A percentile compares a stretch with the other conserved stretches of the same genome.
Conservation (phyloP, 2,329 filamentous ascomycete species). For the Hypoxylon sp. region DNA sequence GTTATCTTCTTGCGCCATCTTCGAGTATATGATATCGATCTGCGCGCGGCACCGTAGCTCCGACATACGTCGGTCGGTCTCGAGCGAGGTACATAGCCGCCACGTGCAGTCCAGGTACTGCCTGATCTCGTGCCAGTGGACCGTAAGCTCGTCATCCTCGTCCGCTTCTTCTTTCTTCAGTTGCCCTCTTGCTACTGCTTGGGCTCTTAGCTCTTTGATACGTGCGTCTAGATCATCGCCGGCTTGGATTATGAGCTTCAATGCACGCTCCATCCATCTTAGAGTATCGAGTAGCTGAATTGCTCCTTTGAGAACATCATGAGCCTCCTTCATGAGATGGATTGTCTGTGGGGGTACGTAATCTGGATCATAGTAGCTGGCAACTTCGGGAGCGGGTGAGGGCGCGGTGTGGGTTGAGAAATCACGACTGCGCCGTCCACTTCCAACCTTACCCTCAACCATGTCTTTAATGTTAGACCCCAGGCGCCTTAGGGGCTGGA, state of each 20-base stretch:
- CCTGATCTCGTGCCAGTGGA: conserved; percentile 63
- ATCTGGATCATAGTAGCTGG: conserved; percentile 48
- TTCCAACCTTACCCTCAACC: conserved; percentile 48
- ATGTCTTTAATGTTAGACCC: conserved; percentile 49
- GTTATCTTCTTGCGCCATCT: conserved; percentile 66
- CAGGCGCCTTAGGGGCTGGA: conserved; percentile 49
- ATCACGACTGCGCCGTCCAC: conserved; percentile 30
- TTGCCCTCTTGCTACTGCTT: conserved; percentile 34
- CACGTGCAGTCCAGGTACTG: conserved; percentile 63
- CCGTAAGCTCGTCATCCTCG: conserved; percentile 52
- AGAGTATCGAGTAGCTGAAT: conserved; percentile 64
- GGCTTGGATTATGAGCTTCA: conserved; percentile 61
- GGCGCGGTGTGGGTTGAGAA: conserved; percentile 12
- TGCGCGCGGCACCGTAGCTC: conserved; percentile 63
- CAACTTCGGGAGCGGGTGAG: conserved; percentile 18
- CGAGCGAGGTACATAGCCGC: conserved; percentile 61
- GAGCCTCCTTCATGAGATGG: conserved; percentile 63
- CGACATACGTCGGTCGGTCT: conserved; percentile 63
- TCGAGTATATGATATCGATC: conserved; percentile 65
- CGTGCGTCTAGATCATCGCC: conserved; percentile 61
- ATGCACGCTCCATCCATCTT: conserved; percentile 63
- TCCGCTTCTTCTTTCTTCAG: conserved; percentile 43
- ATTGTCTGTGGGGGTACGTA: conserved; percentile 62
- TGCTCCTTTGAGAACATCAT: conserved; percentile 62
- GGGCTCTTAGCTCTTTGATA: conserved; percentile 45